Percentiles rank a stretch among this genome's conserved stretches.
These are phyloP conservation scores for Lumnitzera racemosa DNA, from an alignment of 345 rosid genomes.

Conservation along the genomic window DNA sequence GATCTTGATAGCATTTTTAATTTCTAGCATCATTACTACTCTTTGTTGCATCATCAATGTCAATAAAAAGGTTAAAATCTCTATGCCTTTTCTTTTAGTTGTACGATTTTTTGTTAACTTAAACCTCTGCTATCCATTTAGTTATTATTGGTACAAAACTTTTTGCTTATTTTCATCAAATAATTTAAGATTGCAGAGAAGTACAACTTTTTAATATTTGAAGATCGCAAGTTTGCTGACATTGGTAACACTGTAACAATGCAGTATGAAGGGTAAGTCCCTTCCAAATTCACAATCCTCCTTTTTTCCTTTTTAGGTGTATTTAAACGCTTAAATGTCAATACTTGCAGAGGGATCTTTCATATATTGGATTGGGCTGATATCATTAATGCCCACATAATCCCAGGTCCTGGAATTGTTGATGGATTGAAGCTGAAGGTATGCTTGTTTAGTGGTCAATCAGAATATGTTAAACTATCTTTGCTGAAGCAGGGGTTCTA, in stretches of 20 bases:
- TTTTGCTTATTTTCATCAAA: not conserved
- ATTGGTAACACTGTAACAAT: slow-evolving; percentile 98
- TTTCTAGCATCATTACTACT: too few relatives aligned
- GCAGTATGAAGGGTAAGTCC: slow-evolving; percentile 87
- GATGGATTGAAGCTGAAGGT: slow-evolving; percentile 93
- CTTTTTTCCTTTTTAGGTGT: slow-evolving; percentile 1
- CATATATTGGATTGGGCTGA: slow-evolving; percentile 93
- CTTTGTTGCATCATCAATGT: too few relatives aligned
- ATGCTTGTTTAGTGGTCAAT: slow-evolving; percentile 3
- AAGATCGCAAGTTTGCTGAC: slow-evolving; percentile 97
- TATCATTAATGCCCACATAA: slow-evolving; percentile 81
- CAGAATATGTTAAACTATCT: not conserved
- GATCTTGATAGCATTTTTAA: too few relatives aligned
- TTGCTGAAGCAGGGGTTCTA: too few relatives aligned
- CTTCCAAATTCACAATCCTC: not conserved
- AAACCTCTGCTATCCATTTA: not conserved
- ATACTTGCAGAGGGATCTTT: slow-evolving; percentile 62
- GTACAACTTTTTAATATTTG: slow-evolving; percentile 81
- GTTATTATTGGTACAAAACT: not conserved
- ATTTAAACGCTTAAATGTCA: slow-evolving; percentile 5
- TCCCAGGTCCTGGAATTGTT: slow-evolving; percentile 93
- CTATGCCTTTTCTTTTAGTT: not conserved
- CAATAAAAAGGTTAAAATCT: too few relatives aligned
- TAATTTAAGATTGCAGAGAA: slow-evolving; percentile 69
- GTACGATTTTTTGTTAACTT: not conserved